phyloP scores from a whole-genome alignment of 1,284 basidiomycete genomes.

The Cryptococcus hybrid region DNA sequence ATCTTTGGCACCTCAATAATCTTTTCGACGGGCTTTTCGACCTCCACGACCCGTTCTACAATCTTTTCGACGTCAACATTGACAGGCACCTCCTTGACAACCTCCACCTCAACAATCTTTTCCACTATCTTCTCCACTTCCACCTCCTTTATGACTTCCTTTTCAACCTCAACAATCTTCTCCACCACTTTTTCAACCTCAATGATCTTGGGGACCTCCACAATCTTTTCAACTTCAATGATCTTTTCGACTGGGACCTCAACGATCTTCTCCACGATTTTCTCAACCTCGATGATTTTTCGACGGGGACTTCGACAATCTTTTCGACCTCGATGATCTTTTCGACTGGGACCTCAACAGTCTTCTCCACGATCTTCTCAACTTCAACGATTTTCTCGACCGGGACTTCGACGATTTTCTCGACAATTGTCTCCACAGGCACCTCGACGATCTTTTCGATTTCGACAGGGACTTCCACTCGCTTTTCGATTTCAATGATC shows the following conservation, averaged over 20 bases:
- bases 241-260: slow-evolving; percentile 40
- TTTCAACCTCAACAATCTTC: slow-evolving; percentile 38
- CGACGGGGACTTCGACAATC: slow-evolving; percentile 35
- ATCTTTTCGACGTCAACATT: slow-evolving; percentile 34
- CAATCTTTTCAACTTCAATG: slow-evolving; percentile 35
- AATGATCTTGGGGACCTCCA: slow-evolving; percentile 43
- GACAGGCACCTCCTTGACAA: slow-evolving; percentile 29
- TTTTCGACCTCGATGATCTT: slow-evolving; percentile 44
- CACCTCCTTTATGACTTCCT: slow-evolving; percentile 36
- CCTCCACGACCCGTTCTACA: slow-evolving; percentile 45
- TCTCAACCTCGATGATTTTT: slow-evolving; percentile 14
- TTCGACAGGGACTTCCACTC: slow-evolving; percentile 37
- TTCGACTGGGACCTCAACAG: slow-evolving; percentile 37
- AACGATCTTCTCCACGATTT: slow-evolving; percentile 39
- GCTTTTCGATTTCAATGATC: slow-evolving; percentile 33
- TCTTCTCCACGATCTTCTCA: slow-evolving; percentile 34
- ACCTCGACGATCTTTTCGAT: slow-evolving; percentile 9
- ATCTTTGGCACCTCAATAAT: slow-evolving; percentile 46
- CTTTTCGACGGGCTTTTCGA: slow-evolving; percentile 41
- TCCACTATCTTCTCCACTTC: slow-evolving; percentile 35
- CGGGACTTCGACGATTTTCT: slow-evolving; percentile 31
- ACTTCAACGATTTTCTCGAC: slow-evolving; percentile 50
- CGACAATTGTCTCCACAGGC: slow-evolving; percentile 41
- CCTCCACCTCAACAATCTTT: slow-evolving; percentile 42
- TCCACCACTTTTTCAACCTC: slow-evolving; percentile 44